Evolutionary conservation across 352 stramenopile species (phyloP).

Genomic region (Plasmopara viticola): DNA sequence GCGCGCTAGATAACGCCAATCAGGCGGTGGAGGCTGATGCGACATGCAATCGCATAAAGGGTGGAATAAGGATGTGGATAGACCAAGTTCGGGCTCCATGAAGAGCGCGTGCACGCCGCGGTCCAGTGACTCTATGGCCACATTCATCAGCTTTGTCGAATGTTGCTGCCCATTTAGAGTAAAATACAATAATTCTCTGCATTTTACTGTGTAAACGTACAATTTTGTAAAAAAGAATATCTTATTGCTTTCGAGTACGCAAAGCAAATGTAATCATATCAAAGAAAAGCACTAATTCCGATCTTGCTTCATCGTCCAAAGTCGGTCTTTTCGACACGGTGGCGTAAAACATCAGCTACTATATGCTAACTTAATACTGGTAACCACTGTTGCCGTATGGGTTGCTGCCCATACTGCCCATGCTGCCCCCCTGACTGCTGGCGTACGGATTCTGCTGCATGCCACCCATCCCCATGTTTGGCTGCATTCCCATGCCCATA

Average conservation of each 20-base stretch:
- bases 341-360: constrained; percentile 5
- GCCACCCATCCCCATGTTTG: constrained; percentile 38
- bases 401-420: constrained; percentile 36
- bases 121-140: constrained; percentile 25
- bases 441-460: constrained; percentile 54
- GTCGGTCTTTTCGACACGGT: constrained; percentile 10
- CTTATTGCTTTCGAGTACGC: too few species aligned
- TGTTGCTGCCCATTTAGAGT: neutral
- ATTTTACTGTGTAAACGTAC: too few species aligned
- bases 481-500: constrained; percentile 51
- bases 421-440: constrained; percentile 23
- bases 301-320: constrained; percentile 21
- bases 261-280: neutral
- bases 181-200: too few species aligned
- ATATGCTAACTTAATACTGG: constrained; percentile 30
- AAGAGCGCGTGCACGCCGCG: constrained; percentile 45
- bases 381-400: constrained; percentile 49
- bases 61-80: constrained; percentile 8
- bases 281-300: constrained; percentile 17
- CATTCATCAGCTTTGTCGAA: constrained; percentile 21
- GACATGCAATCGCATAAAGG: constrained; percentile 39
- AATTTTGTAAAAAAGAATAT: too few species aligned
- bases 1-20: constrained; percentile 29
- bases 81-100: constrained; percentile 3
- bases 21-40: constrained; percentile 8